Base-by-base conservation (phyloP, 768 basidiomycete species). In the Sutorius australiensis region DNA sequence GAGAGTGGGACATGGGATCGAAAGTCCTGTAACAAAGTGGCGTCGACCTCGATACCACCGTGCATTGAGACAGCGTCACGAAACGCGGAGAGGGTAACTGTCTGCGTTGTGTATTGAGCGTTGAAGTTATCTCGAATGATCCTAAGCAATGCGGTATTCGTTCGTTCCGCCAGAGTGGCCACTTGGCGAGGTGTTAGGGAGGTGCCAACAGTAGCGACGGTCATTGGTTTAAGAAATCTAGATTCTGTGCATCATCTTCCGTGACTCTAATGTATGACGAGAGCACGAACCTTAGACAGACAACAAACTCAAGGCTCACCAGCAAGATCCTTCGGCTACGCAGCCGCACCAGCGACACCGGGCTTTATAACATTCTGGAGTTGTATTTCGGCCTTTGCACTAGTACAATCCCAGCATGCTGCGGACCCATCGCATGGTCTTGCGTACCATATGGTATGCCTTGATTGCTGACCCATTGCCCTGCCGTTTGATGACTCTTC, bases 41-140 rank as follows among this genome's bases (percentile, higher is more conserved):
- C 16, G n/a, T 63, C 57, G 31, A 34, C 45, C 5, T 46, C 51
- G 27, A 28, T 27, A 6, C 37, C 42, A 12, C 46, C 41, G 24
- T 52, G 39, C 9, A 30, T 4, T 7, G 34, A 17, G 24, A 63
- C 28, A 3, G 53, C 51, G 6, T 52, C 50, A 12, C 55, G 54
- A 39, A 63, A 63, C 7, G 13, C 34, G 2, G 36, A 16, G 9
- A 63, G 51, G 10, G 49, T 39, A 5, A 27, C 4, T 5, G 52
- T 34, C 28, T 56, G 48, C 3, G 44, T 31, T 1, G 44, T 53
- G n/a, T 57, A 57, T 16, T 57, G 52, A 1, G 59, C 45, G 12
- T 17, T 17, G 28, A 53, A 32, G 28, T 61, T 61, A 31, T 56
- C 52, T 14, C 49, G 54, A 12, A 54, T 31, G 28, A 54, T 51